Conservation (phyloP, 1,284 basidiomycete genomes). For the Volvariella volvacea region DNA sequence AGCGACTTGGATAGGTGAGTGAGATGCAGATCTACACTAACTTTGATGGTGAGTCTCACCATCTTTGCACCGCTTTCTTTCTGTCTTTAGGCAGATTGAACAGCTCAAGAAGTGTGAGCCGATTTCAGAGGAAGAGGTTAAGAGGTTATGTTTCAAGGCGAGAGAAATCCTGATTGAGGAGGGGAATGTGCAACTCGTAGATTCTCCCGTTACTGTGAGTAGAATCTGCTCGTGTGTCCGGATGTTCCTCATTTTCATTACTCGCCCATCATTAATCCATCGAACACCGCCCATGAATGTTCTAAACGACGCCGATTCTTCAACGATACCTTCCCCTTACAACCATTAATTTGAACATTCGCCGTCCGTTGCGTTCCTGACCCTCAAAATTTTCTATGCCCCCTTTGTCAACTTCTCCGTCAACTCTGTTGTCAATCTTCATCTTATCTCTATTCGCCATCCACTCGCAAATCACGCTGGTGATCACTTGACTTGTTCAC, state of each 20-base stretch:
- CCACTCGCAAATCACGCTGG: no score
- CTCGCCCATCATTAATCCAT: no score
- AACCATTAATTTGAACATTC: no score
- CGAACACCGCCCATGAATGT: no score
- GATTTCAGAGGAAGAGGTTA: slow-evolving; percentile 90
- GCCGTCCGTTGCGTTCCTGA: slow-evolving; percentile 10
- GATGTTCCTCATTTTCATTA: no score
- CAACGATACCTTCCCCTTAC: no score
- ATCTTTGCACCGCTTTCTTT: background rate
- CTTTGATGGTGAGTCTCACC: background rate
- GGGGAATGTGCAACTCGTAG: slow-evolving; percentile 94
- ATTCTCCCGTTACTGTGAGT: slow-evolving; percentile 92
- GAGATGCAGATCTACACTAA: background rate
- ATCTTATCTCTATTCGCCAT: no score
- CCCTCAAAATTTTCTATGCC: slow-evolving; percentile 3
- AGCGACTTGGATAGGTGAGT: slow-evolving; percentile 37
- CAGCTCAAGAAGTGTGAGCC: slow-evolving; percentile 88
- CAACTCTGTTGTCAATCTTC: no score
- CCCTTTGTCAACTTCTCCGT: background rate
- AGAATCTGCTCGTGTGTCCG: slow-evolving; percentile 13
- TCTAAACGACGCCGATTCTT: no score
- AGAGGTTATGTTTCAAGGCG: slow-evolving; percentile 90
- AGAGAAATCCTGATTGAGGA: slow-evolving; percentile 96
- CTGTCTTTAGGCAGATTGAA: slow-evolving; percentile 63
- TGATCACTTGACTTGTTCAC: no score